These are phyloP conservation scores for Cladosporium colombiae DNA, from an alignment of 2,329 filamentous ascomycete genomes.

Conservation along the genomic window DNA sequence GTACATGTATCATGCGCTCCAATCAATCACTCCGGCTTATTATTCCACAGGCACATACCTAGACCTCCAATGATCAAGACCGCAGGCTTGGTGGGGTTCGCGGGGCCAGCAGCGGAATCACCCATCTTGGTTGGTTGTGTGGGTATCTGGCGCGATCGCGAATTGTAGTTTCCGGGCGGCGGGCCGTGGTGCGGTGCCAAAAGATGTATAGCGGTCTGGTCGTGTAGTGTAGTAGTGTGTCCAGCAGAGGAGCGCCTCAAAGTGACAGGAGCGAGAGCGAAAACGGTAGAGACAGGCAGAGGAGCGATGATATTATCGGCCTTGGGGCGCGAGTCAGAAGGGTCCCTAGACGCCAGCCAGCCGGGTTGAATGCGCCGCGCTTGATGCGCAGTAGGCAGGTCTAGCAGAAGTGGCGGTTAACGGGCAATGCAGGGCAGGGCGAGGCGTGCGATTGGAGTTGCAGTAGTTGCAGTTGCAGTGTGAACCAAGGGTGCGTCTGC, in stretches of 20 bases:
- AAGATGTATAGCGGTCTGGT: neutral
- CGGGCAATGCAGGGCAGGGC: conserved; percentile 5
- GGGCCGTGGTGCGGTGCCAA: conserved; percentile 10
- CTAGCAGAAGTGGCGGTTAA: conserved; percentile 12
- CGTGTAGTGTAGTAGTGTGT: neutral
- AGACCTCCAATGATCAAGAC: conserved; percentile 55
- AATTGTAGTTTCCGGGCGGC: neutral
- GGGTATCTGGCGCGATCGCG: neutral
- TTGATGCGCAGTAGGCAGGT: conserved; percentile 12
- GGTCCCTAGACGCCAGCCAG: conserved; percentile 16
- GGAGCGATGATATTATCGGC: conserved; percentile 11
- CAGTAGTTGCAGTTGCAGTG: neutral
- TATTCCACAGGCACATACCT: conserved; percentile 39
- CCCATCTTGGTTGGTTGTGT: conserved; percentile 16
- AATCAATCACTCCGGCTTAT: neutral
- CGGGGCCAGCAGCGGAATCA: conserved; percentile 18
- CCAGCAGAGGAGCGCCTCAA: neutral
- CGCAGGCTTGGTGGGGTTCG: conserved; percentile 41
- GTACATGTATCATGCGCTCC: neutral
- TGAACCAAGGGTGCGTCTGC: conserved; percentile 1
- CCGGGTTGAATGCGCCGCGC: conserved; percentile 18
- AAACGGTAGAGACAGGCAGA: conserved; percentile 16
- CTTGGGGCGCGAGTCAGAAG: conserved; percentile 16
- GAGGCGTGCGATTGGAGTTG: neutral
- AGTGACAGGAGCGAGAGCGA: neutral